Evolutionary conservation across 176 grass and related monocot genomes (phyloP).

Genomic region (Oryza coarctata): DNA sequence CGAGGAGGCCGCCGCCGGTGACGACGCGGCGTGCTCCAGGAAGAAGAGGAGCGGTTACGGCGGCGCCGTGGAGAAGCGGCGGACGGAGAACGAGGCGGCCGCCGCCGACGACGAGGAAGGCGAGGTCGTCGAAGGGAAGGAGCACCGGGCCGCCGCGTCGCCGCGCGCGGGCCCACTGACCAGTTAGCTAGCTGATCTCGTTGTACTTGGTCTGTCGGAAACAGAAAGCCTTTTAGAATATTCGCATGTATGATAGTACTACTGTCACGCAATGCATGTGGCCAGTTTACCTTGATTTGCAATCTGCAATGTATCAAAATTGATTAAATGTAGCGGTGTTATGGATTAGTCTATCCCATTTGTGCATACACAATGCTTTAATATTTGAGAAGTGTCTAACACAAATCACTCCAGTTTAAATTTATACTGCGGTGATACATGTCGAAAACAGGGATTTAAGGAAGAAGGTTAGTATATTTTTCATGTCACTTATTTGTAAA

Average conservation of each 20-base stretch:
- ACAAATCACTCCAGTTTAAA: neutral
- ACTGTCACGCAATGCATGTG: neutral
- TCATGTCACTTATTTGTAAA: neutral
- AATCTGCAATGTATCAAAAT: neutral
- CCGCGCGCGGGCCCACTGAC: neutral
- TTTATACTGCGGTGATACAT: too few relatives aligned
- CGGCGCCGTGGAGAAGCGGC: neutral
- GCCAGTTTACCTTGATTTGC: neutral
- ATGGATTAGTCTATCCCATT: neutral
- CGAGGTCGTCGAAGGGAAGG: neutral
- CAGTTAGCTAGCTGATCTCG: neutral
- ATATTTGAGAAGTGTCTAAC: neutral
- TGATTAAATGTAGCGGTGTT: neutral
- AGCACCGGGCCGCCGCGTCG: slow-evolving; percentile 1
- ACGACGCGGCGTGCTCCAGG: neutral
- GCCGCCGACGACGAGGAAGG: neutral
- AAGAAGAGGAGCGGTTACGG: neutral
- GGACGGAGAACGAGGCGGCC: neutral
- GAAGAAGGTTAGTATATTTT: neutral
- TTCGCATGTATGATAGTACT: neutral
- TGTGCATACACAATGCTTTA: neutral
- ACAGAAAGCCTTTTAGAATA: neutral
- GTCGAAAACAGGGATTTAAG: too few relatives aligned
- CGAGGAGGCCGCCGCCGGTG: neutral
- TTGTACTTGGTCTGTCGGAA: neutral